Conservation (phyloP, 306 rosid genomes). For the Corylus heterophylla region DNA sequence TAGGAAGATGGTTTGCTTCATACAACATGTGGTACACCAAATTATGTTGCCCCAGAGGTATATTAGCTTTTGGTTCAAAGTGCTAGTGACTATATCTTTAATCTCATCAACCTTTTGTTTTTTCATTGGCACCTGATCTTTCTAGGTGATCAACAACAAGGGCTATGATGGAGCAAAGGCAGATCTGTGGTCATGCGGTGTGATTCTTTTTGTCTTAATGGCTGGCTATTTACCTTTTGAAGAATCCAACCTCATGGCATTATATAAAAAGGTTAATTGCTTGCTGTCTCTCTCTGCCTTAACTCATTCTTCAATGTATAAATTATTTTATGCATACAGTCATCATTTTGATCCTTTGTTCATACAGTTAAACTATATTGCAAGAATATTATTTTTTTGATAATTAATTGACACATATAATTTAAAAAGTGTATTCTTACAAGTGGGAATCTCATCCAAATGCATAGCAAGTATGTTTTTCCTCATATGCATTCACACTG, state of each 20-base stretch:
- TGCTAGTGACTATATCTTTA: slow-evolving; percentile 8
- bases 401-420: too few relatives aligned
- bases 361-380: not conserved
- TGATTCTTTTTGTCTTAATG: slow-evolving; percentile 86
- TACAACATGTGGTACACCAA: slow-evolving; percentile 96
- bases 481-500: too few relatives aligned
- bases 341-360: not conserved
- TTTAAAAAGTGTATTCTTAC: not conserved
- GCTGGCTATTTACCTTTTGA: slow-evolving; percentile 97
- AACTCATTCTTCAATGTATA: slow-evolving; percentile 4
- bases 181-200: slow-evolving; percentile 97
- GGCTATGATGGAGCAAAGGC: slow-evolving; percentile 95
- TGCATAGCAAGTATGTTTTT: not conserved
- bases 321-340: not conserved
- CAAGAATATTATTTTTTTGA: not conserved
- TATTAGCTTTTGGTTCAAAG: slow-evolving; percentile 19
- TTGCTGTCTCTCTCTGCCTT: not conserved
- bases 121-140: slow-evolving; percentile 29
- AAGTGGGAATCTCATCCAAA: not conserved
- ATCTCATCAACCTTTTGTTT: slow-evolving; percentile 16
- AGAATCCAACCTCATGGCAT: slow-evolving; percentile 74
- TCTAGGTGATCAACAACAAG: slow-evolving; percentile 84
- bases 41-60: slow-evolving; percentile 99
- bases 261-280: slow-evolving; percentile 73
- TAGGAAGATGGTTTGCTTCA: slow-evolving; percentile 95